Evolutionary conservation across 345 rosid species (phyloP).

Genomic region (Rhodomyrtus tomentosa): DNA sequence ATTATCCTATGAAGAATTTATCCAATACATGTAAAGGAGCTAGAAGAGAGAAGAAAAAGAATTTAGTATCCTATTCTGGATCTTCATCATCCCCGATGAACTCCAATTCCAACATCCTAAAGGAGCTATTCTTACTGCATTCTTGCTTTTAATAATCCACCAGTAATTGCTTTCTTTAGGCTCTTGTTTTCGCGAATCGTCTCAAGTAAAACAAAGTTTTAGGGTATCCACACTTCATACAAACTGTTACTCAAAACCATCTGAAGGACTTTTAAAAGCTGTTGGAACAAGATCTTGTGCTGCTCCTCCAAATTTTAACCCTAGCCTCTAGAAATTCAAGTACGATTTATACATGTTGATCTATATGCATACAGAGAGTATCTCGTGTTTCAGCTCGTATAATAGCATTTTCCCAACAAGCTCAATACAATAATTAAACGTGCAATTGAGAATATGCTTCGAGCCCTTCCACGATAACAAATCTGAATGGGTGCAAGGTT

Average conservation of each 20-base stretch:
- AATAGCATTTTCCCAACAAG: background rate
- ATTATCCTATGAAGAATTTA: background rate
- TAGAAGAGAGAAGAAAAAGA: background rate
- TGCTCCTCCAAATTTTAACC: background rate
- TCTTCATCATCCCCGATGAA: background rate
- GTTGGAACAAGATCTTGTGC: background rate
- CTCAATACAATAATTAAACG: background rate
- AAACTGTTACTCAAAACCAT: background rate
- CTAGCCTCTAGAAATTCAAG: background rate
- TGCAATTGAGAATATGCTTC: background rate
- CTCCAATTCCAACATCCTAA: background rate
- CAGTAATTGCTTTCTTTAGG: background rate
- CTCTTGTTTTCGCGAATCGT: background rate
- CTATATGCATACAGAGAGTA: background rate
- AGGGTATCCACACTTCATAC: background rate
- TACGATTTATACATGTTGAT: background rate
- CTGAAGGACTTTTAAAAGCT: background rate
- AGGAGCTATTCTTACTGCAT: background rate
- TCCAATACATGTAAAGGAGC: background rate
- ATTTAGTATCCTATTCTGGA: background rate
- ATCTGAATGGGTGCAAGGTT: background rate
- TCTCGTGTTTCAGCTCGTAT: background rate
- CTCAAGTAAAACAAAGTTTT: background rate
- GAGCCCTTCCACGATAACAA: background rate
- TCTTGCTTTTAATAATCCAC: background rate